A percentile compares a stretch with the other conserved stretches of the same genome.
Conservation (phyloP, 2,329 filamentous ascomycete species). For the Hypoxylon sp. region DNA sequence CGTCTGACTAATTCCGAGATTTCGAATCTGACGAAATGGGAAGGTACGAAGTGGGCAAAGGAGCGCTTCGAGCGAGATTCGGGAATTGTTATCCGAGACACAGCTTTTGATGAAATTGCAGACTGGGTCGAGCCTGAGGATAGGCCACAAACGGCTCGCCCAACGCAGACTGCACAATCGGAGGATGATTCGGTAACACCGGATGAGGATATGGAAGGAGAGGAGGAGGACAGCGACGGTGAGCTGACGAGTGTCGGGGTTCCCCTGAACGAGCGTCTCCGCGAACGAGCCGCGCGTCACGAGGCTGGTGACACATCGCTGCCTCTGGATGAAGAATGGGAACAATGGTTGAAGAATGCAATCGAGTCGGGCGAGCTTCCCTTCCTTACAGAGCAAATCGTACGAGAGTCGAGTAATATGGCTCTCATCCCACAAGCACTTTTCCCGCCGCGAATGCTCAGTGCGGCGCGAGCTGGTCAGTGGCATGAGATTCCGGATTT, state of each 20-base stretch:
- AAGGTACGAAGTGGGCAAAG: conserved; percentile 86
- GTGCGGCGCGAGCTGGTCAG: conserved; percentile 68
- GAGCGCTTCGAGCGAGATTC: conserved; percentile 84
- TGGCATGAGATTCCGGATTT: conserved; percentile 72
- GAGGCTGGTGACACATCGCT: conserved; percentile 72
- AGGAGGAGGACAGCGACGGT: conserved; percentile 68
- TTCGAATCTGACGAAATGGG: conserved; percentile 81
- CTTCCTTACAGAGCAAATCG: conserved; percentile 62
- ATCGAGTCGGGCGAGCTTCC: conserved; percentile 73
- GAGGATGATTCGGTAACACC: conserved; percentile 58
- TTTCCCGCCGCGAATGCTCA: conserved; percentile 67
- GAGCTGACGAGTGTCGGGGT: conserved; percentile 72
- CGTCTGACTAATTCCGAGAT: conserved; percentile 79
- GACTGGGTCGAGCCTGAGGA: conserved; percentile 70
- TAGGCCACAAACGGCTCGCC: conserved; percentile 45
- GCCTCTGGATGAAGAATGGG: conserved; percentile 79
- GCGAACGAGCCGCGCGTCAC: conserved; percentile 73
- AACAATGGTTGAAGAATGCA: conserved; percentile 80
- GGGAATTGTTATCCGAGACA: conserved; percentile 77
- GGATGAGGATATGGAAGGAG: conserved; percentile 63
- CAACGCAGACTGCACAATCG: conserved; percentile 53
- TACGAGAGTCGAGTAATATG: conserved; percentile 55
- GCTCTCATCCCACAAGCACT: conserved; percentile 56
- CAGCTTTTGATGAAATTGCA: conserved; percentile 76
- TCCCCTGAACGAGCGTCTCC: conserved; percentile 74